phyloP scores from a whole-genome alignment of 179 eudicot genomes.

The Spinacia oleracea region DNA sequence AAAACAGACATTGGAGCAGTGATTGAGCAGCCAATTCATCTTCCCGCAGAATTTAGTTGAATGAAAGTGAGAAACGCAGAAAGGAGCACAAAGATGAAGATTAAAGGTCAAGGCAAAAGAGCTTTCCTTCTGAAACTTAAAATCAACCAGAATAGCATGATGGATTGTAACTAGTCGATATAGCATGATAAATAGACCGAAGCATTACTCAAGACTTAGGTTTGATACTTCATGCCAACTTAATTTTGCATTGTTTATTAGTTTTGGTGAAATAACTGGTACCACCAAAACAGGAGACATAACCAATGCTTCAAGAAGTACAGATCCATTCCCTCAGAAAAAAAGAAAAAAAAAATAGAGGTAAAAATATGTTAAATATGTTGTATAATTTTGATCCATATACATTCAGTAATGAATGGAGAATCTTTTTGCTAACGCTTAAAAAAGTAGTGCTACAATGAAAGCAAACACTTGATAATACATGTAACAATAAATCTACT shows the following conservation, averaged over 20 bases:
- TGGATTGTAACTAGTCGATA: background rate
- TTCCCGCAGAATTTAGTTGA: conserved; percentile 56
- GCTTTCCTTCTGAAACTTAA: conserved; percentile 7
- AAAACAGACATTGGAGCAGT: conserved; percentile 49
- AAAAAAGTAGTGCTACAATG: background rate
- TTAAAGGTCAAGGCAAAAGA: background rate
- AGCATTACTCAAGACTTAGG: conserved; percentile 43
- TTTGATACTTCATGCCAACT: conserved; percentile 61
- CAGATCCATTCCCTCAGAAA: background rate
- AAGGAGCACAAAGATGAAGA: conserved; percentile 27
- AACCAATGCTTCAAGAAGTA: conserved; percentile 22
- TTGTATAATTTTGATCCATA: background rate
- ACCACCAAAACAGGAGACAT: conserved; percentile 24
- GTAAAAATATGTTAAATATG: background rate
- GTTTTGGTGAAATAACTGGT: conserved; percentile 25
- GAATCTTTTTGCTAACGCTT: background rate
- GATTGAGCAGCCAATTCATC: conserved; percentile 59
- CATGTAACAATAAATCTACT: background rate
- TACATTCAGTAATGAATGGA: background rate
- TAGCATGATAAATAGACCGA: conserved; percentile 65
- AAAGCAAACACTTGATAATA: background rate
- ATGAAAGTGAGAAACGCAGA: conserved; percentile 34
- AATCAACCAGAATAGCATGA: conserved; percentile 24
- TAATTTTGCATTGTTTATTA: conserved; percentile 52
- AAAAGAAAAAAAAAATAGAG: too few relatives aligned